Conservation (phyloP, 352 stramenopile genomes). For the Globisporangium barbulae region DNA sequence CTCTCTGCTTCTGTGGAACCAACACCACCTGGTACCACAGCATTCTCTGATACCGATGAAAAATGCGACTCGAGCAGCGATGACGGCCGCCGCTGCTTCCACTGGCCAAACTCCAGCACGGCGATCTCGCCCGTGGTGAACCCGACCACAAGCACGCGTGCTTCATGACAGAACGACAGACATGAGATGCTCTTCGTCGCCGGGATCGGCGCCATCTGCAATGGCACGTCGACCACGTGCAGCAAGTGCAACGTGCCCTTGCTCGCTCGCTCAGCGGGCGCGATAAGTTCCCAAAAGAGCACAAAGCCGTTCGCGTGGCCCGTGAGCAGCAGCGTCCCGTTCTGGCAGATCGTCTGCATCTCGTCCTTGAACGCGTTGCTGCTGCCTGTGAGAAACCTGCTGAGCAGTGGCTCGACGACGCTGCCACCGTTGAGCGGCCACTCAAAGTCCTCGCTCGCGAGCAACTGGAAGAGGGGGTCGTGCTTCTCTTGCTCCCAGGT, state of each 20-base stretch:
- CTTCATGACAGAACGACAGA: conserved; percentile 43
- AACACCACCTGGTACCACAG: background rate
- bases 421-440: conserved; percentile 71
- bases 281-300: conserved; percentile 58
- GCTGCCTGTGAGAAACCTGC: conserved; percentile 35
- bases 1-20: background rate
- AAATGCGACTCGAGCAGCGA: conserved; percentile 13
- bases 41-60: background rate
- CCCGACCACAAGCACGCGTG: conserved; percentile 43
- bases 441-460: conserved; percentile 49
- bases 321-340: conserved; percentile 52
- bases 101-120: conserved; percentile 42
- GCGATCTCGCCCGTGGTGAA: conserved; percentile 55
- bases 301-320: conserved; percentile 53
- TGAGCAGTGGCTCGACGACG: conserved; percentile 48
- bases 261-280: conserved; percentile 45
- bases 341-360: conserved; percentile 27
- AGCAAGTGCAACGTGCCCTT: conserved; percentile 54
- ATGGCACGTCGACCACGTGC: conserved; percentile 40
- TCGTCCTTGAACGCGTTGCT: conserved; percentile 21
- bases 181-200: conserved; percentile 37
- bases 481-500: conserved; percentile 34
- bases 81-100: conserved; percentile 5
- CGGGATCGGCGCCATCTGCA: conserved; percentile 33
- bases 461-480: conserved; percentile 32